These are phyloP conservation scores for Myxozyma kluyveri DNA, from an alignment of 805 yeast species.

Conservation along the genomic window DNA sequence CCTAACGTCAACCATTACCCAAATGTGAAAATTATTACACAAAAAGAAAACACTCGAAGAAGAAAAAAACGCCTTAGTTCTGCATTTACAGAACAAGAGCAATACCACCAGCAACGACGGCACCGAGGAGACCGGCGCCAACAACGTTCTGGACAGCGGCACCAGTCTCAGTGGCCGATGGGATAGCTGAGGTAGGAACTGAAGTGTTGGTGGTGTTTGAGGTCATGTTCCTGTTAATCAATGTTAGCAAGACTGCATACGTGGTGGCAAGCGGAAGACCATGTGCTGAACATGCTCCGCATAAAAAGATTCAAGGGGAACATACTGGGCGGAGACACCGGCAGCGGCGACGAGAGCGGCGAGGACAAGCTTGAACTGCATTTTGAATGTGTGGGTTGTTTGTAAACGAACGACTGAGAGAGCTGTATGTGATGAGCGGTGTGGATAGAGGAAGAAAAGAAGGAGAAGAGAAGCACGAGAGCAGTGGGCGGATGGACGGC, in stretches of 20 bases:
- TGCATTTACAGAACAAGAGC: slow-evolving; percentile 40
- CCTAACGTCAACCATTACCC: no score
- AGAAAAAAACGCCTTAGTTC: no score
- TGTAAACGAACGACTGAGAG: slow-evolving; percentile 2
- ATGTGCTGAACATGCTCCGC: background rate
- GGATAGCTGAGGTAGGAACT: slow-evolving; percentile 32
- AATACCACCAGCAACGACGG: slow-evolving; percentile 43
- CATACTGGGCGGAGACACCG: slow-evolving; percentile 26
- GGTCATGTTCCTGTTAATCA: slow-evolving; percentile 7
- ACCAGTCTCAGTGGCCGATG: slow-evolving; percentile 32
- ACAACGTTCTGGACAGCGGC: slow-evolving; percentile 37
- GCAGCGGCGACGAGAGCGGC: slow-evolving; percentile 32
- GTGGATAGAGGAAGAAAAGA: slow-evolving; percentile 4
- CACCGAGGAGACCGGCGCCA: slow-evolving; percentile 42
- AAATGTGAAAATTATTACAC: no score
- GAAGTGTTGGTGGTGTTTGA: slow-evolving; percentile 32
- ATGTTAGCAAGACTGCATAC: background rate
- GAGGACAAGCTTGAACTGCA: slow-evolving; percentile 32
- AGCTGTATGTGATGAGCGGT: background rate
- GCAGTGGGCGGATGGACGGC: slow-evolving; percentile 6
- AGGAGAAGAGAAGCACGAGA: background rate
- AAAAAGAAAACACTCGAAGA: no score
- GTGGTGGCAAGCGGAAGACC: background rate
- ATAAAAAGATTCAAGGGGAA: background rate
- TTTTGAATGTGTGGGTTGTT: slow-evolving; percentile 9